These are phyloP conservation scores for Mucor velutinosus DNA, from an alignment of 371 early-diverging fungal species.

Conservation along the genomic window DNA sequence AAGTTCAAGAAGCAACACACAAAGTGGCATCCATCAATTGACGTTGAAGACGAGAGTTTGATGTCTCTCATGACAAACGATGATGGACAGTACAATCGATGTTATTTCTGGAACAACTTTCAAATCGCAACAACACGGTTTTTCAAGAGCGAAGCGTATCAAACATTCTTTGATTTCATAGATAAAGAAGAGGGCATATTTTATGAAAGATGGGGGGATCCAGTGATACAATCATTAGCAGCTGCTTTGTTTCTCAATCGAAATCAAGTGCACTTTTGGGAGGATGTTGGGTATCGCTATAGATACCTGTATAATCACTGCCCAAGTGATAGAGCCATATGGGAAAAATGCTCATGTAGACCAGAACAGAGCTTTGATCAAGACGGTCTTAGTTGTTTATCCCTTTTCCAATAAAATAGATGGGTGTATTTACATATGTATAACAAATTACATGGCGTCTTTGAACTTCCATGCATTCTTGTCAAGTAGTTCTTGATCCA, in stretches of 20 bases:
- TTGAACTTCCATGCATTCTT: slow-evolving; percentile 19
- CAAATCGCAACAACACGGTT: slow-evolving; percentile 39
- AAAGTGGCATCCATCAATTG: slow-evolving; percentile 12
- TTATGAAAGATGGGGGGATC: slow-evolving; percentile 73
- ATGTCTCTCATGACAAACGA: slow-evolving; percentile 33
- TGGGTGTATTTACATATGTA: not conserved
- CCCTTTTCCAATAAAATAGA: slow-evolving; percentile 9
- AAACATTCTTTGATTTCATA: slow-evolving; percentile 77
- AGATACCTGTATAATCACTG: slow-evolving; percentile 33
- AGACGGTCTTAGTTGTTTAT: slow-evolving; percentile 33
- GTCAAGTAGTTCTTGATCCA: slow-evolving; percentile 18
- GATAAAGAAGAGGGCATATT: slow-evolving; percentile 86
- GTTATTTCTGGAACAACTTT: slow-evolving; percentile 90
- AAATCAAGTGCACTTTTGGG: slow-evolving; percentile 87
- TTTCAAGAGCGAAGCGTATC: slow-evolving; percentile 60
- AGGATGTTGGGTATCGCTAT: slow-evolving; percentile 77
- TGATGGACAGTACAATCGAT: slow-evolving; percentile 57
- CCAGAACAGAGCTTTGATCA: slow-evolving; percentile 40
- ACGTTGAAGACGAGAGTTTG: slow-evolving; percentile 17
- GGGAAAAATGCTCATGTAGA: slow-evolving; percentile 33
- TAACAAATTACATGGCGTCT: not conserved
- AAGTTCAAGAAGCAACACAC: slow-evolving; percentile 55
- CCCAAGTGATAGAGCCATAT: slow-evolving; percentile 24
- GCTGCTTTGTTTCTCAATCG: slow-evolving; percentile 81
- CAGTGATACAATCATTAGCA: slow-evolving; percentile 86